Evolutionary conservation across 2,329 filamentous ascomycete species (phyloP), one percentile per base, ranked within the genome.

Genomic region (Sporothrix curviconia): DNA sequence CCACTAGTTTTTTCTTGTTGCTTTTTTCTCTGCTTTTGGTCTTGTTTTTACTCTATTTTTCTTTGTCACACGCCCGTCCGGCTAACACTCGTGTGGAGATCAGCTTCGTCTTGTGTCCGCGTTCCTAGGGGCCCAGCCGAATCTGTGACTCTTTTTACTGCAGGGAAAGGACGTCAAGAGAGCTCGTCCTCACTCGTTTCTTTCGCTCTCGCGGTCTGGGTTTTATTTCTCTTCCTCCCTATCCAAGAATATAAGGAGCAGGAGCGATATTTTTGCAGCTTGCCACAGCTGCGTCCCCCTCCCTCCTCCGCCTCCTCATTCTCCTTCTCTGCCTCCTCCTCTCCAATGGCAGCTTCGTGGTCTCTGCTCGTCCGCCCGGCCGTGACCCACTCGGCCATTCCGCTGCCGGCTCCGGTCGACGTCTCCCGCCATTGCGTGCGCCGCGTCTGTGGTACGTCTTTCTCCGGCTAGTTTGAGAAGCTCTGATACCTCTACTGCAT

Each of bases 261-360:
- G 47, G 47, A 34, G 14, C 19, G 25, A 9, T 4, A n/a, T 4
- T n/a, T 28, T 28, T 40, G 49, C 49, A 40, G 49, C 49, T 19
- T 34, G 34, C 11, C 49, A 40, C 49, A 28, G 49, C 49, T 25
- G 34, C n/a, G n/a, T n/a, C n/a, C n/a, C n/a, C n/a, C n/a, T n/a
- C 49, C 39, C 17, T 24, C 46, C 24, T 34, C 34, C 11, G n/a
- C 7, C 22, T 30, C 43, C n/a, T 15, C 28, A 22, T 32, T 17
- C 19, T 28, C n/a, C 15, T 17, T 17, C 47, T 30, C n/a, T 55
- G 14, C 7, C 30, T 17, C 44, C 7, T 24, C 42, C 9, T n/a
- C n/a, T n/a, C n/a, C n/a, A n/a, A 61, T 61, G 59, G 19, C 59
- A 15, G 59, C 55, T 42, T 60, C 62, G 46, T 65, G 62, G 63